Base-by-base conservation (phyloP, 176 grass and related monocot genomes). In the maize (Zea mays) region DNA sequence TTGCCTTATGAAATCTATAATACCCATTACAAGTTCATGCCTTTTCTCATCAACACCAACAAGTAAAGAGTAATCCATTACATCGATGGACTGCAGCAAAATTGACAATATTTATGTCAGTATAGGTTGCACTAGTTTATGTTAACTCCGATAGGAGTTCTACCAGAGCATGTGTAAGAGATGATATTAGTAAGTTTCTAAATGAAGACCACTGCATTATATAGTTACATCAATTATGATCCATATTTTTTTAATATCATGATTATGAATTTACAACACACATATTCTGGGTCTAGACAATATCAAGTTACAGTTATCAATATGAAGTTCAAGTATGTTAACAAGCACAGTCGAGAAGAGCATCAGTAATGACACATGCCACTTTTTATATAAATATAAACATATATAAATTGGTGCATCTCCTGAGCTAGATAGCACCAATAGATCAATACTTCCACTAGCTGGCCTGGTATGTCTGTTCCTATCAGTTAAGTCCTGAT, bases 1-100 rank as follows among this genome's bases (percentile, higher is more conserved):
- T 58, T 95, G 92, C 69, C 96, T 95, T 90, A 95, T 92, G 76
- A 99, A 99, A 80, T 99, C 92, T 72, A 95, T 99, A 71, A 99
- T 99, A 56, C 96, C 96, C 82, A 99, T 71, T 57, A 92, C 85
- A 65, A 99, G 80, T 73, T 99, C 89, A 6, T 99, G 81, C 50
- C 86, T 88, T 78, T 92, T 83, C 82, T 99, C 92, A 7, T 99
- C 96, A n/a, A 99, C 76, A 49, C 96, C 96, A 71, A 95, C 96
- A 54, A 99, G 85, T 45, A 93, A 85, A 51, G 96, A 99, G 80
- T 93, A 99, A 82, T 99, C 96, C 96, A 99, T 99, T 77, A 95
- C 96, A 73, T 92, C 85, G 51, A 95, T 90, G 10, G 96, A 99
- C 92, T 99, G 90, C 84, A 89, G 62, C 11, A 85, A 66, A 95